Conservation (phyloP, 345 rosid genomes). For the Euphorbia tirucalli region DNA sequence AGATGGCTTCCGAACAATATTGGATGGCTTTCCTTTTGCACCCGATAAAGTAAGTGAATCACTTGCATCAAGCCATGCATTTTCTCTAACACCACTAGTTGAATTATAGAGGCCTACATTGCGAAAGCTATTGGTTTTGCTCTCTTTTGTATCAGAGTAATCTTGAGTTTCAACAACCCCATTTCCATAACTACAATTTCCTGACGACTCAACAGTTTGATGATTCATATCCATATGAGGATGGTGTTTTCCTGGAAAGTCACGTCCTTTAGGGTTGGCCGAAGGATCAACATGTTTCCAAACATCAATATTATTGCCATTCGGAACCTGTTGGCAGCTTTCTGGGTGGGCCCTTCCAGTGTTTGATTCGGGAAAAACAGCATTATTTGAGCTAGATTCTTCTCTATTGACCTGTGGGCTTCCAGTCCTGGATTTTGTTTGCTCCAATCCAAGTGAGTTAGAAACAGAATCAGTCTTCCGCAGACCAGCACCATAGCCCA, state of each 20-base stretch:
- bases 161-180: constrained; percentile 31
- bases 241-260: constrained; percentile 25
- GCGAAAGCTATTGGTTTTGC: constrained; percentile 32
- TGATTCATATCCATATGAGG: constrained; percentile 35
- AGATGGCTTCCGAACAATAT: constrained; percentile 40
- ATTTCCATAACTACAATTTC: constrained; percentile 39
- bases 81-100: constrained; percentile 36
- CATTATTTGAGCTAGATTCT: constrained; percentile 37
- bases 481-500: constrained; percentile 27
- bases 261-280: constrained; percentile 29
- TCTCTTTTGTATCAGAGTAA: constrained; percentile 36
- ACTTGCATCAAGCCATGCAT: constrained; percentile 46
- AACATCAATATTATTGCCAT: constrained; percentile 38
- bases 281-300: constrained; percentile 46
- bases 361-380: constrained; percentile 33
- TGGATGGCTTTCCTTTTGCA: constrained; percentile 48
- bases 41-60: constrained; percentile 38
- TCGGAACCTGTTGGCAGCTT: constrained; percentile 37
- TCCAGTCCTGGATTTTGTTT: constrained; percentile 32
- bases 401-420: constrained; percentile 36
- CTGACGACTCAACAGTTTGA: constrained; percentile 46
- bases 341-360: constrained; percentile 31
- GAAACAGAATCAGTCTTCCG: constrained; percentile 49
- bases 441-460: constrained; percentile 32
- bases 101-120: constrained; percentile 34